Percentiles rank a stretch among this genome's conserved stretches.
Conservation (phyloP, 345 rosid species). For the Tarenaya hassleriana region DNA sequence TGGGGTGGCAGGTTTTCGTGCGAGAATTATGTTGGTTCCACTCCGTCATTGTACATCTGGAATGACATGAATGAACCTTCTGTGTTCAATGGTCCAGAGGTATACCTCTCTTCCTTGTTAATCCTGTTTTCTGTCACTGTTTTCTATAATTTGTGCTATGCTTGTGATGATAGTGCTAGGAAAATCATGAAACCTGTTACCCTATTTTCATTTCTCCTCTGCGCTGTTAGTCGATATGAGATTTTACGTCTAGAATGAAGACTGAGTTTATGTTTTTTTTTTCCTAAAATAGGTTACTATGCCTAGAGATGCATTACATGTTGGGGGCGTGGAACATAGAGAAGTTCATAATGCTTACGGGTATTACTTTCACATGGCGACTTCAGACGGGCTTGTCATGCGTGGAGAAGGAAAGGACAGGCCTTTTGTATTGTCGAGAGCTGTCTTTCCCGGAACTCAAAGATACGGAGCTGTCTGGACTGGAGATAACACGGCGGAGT, state of each 20-base stretch:
- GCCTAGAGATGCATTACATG: conserved; percentile 96
- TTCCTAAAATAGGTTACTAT: conserved; percentile 62
- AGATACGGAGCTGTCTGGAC: conserved; percentile 98
- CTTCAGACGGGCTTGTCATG: conserved; percentile 84
- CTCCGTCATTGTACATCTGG: conserved; percentile 90
- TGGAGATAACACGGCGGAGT: conserved; percentile 92
- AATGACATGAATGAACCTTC: conserved; percentile 99
- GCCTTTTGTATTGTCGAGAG: conserved; percentile 96
- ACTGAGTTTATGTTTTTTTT: conserved; percentile 12
- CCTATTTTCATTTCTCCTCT: background rate
- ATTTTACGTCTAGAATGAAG: background rate
- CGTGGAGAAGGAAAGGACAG: conserved; percentile 87
- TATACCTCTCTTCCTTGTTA: conserved; percentile 28
- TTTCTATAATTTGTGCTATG: conserved; percentile 7
- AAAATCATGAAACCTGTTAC: background rate
- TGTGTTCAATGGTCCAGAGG: conserved; percentile 99
- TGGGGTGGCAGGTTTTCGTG: conserved; percentile 77
- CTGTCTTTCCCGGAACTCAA: conserved; percentile 93
- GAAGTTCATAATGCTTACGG: conserved; percentile 96
- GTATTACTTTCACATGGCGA: conserved; percentile 94
- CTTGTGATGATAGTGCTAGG: background rate
- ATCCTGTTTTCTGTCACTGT: background rate
- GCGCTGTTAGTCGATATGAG: too few relatives aligned
- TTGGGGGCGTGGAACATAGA: conserved; percentile 77
- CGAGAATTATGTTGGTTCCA: conserved; percentile 73